Percentiles rank a stretch among this genome's conserved stretches.
Conservation (phyloP, 2,329 filamentous ascomycete species). For the Penicillium sp. region DNA sequence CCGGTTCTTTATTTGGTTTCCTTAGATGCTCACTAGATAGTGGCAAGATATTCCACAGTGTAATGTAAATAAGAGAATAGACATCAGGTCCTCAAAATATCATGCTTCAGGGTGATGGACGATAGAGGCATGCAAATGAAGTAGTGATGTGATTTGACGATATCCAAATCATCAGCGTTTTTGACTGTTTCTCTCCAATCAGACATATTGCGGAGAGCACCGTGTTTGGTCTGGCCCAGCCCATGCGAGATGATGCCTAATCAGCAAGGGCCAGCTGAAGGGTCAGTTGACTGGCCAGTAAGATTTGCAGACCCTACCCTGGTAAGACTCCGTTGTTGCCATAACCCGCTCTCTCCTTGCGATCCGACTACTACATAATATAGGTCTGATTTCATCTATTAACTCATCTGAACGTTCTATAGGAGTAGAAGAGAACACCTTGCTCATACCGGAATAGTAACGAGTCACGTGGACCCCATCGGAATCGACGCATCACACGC, state of each 20-base stretch:
- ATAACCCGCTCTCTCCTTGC: background rate
- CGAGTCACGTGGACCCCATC: constrained; percentile 21
- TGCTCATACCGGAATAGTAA: background rate
- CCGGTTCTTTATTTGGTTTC: background rate
- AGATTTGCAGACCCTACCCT: background rate
- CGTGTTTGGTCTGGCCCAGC: background rate
- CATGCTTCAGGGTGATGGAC: background rate
- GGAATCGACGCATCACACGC: constrained; percentile 14
- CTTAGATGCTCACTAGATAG: background rate
- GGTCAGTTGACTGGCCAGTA: background rate
- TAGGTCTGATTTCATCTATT: background rate
- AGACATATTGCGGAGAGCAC: background rate
- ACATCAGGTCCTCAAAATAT: background rate
- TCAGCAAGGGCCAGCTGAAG: background rate
- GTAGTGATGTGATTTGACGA: background rate
- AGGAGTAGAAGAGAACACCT: background rate
- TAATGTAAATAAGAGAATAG: background rate
- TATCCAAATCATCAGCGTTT: background rate
- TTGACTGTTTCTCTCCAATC: background rate
- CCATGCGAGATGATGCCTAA: background rate
- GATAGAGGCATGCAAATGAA: background rate
- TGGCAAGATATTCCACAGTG: background rate
- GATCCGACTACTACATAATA: background rate
- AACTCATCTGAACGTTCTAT: background rate
- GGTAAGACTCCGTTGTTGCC: background rate